Conservation (phyloP, 1,284 basidiomycete species). For the Irpex sp. region DNA sequence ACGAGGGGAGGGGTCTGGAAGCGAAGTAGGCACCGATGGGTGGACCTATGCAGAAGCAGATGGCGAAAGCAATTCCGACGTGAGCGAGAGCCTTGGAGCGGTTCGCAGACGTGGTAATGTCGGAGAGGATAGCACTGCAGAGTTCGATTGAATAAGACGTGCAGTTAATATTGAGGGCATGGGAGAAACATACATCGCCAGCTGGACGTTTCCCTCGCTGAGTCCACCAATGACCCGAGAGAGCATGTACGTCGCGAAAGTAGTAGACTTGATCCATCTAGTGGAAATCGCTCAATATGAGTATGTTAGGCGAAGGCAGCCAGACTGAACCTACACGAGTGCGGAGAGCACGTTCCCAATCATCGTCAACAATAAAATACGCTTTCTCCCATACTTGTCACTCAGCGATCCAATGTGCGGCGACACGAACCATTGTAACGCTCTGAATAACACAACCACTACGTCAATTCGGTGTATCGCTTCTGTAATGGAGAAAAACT, state of each 20-base stretch:
- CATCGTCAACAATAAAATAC: conserved; percentile 80
- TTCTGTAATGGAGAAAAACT: conserved; percentile 27
- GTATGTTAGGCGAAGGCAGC: too few relatives aligned
- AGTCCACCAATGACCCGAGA: conserved; percentile 86
- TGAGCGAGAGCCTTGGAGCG: conserved; percentile 85
- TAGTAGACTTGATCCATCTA: conserved; percentile 86
- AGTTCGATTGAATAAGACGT: too few relatives aligned
- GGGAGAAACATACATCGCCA: conserved; percentile 60
- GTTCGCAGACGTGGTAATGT: conserved; percentile 74
- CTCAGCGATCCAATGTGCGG: conserved; percentile 80
- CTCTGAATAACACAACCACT: background rate
- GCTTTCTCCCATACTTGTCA: conserved; percentile 84
- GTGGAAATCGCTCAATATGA: background rate
- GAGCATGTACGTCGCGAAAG: conserved; percentile 84
- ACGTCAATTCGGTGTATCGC: background rate
- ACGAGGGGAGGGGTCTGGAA: conserved; percentile 58
- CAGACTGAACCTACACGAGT: conserved; percentile 53
- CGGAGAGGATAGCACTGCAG: conserved; percentile 83
- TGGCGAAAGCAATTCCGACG: conserved; percentile 90
- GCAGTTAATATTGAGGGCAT: too few relatives aligned
- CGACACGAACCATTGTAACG: conserved; percentile 52
- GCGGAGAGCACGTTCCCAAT: conserved; percentile 88
- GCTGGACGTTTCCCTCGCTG: conserved; percentile 84
- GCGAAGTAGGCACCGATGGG: conserved; percentile 84
- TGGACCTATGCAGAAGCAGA: conserved; percentile 86